Evolutionary conservation across 768 basidiomycete species (phyloP).

Genomic region (Leccinum truebloodii): DNA sequence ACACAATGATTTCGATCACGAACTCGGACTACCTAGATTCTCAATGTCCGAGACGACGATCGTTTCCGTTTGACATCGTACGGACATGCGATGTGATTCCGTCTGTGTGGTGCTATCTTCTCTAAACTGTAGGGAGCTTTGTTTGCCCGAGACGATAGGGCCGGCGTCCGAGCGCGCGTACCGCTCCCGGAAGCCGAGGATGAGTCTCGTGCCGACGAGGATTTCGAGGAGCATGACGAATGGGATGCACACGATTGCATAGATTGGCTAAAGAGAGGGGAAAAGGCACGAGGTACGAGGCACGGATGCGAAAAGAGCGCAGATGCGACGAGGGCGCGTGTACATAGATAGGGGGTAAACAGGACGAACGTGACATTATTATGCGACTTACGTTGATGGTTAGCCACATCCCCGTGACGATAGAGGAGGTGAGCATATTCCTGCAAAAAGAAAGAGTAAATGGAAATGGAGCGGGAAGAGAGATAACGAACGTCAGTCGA

Average conservation of each 20-base stretch:
- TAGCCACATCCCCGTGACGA: slow-evolving; percentile 32
- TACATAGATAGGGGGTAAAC: background rate
- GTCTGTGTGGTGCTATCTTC: slow-evolving; percentile 1
- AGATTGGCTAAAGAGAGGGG: slow-evolving; percentile 15
- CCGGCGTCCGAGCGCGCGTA: slow-evolving; percentile 19
- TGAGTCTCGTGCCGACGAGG: slow-evolving; percentile 32
- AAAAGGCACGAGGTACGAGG: background rate
- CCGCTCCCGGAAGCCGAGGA: slow-evolving; percentile 34
- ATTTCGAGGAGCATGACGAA: slow-evolving; percentile 35
- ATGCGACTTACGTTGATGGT: slow-evolving; percentile 21
- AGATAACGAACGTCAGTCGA: background rate
- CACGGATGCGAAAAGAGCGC: background rate
- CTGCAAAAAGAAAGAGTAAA: slow-evolving; percentile 9
- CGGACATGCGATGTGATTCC: slow-evolving; percentile 5
- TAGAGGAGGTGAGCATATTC: slow-evolving; percentile 25
- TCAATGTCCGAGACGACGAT: slow-evolving; percentile 12
- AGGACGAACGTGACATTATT: background rate
- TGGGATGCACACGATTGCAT: slow-evolving; percentile 33
- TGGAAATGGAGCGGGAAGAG: background rate
- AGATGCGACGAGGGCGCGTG: background rate
- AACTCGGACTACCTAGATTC: background rate
- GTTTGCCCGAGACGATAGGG: slow-evolving; percentile 5
- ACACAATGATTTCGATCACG: background rate
- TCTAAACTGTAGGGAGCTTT: slow-evolving; percentile 21
- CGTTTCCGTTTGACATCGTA: slow-evolving; percentile 23